Evolutionary conservation across 192 early-diverging fungal genomes (phyloP).

Genomic region (Backusella circina): DNA sequence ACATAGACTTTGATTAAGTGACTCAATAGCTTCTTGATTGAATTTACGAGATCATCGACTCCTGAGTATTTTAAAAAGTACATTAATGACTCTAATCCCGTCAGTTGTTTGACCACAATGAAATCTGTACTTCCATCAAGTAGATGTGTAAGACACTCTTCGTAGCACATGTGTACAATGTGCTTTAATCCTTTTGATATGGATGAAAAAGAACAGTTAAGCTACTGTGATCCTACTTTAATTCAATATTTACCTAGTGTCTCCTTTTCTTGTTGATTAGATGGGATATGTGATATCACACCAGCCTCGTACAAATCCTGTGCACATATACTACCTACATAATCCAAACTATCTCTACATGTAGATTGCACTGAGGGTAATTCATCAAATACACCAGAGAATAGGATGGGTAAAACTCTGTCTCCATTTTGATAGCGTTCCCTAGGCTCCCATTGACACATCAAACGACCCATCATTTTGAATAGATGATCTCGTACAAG

Average conservation of each 20-base stretch:
- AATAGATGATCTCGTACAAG: conserved; percentile 1
- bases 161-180: conserved; percentile 16
- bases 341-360: background rate
- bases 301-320: conserved; percentile 12
- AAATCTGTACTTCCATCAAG: conserved; percentile 4
- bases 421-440: conserved; percentile 14
- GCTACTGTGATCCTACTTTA: background rate
- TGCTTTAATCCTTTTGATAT: conserved; percentile 7
- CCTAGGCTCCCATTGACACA: background rate
- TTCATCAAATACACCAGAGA: conserved; percentile 9
- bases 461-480: background rate
- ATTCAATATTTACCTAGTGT: background rate
- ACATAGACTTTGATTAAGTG: background rate
- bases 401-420: conserved; percentile 8
- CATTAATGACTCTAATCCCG: background rate
- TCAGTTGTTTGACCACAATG: background rate
- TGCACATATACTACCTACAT: background rate
- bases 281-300: background rate
- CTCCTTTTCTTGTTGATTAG: background rate
- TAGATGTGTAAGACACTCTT: background rate
- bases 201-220: background rate
- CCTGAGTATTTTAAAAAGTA: conserved; percentile 4
- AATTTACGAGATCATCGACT: background rate
- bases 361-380: background rate
- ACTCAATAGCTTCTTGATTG: background rate